phyloP scores from a whole-genome alignment of 257 asterid species.

The Echium plantagineum region DNA sequence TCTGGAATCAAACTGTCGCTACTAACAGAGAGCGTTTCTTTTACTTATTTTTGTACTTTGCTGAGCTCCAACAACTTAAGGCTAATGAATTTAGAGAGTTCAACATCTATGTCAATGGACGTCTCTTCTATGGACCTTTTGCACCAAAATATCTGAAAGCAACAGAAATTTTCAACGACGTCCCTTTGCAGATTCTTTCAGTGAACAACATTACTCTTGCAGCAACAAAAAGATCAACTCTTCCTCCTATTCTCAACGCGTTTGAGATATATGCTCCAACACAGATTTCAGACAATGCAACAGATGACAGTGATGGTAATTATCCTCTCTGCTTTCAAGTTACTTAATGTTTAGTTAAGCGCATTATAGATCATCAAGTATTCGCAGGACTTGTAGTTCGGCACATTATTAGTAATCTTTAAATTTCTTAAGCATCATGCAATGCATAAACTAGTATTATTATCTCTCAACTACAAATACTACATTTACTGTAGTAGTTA shows the following conservation, averaged over 20 bases:
- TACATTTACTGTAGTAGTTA: too few species aligned
- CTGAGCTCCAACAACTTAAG: constrained; percentile 4
- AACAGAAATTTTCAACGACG: neutral
- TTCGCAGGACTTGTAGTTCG: neutral
- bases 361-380: neutral
- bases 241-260: constrained; percentile 13
- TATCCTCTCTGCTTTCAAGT: neutral
- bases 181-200: neutral
- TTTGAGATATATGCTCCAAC: constrained; percentile 2
- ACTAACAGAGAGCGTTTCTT: neutral
- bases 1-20: neutral
- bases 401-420: too few species aligned
- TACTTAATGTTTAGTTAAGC: neutral
- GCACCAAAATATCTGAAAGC: neutral
- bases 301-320: constrained; percentile 13
- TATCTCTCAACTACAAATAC: too few species aligned
- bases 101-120: constrained; percentile 11
- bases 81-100: constrained; percentile 9
- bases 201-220: neutral
- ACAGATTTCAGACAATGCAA: neutral
- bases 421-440: too few species aligned
- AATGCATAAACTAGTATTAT: too few species aligned
- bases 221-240: constrained; percentile 9
- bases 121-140: neutral
- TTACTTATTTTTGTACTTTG: constrained; percentile 13